phyloP scores from a whole-genome alignment of 106 monocot species.

The Vanilla planifolia region DNA sequence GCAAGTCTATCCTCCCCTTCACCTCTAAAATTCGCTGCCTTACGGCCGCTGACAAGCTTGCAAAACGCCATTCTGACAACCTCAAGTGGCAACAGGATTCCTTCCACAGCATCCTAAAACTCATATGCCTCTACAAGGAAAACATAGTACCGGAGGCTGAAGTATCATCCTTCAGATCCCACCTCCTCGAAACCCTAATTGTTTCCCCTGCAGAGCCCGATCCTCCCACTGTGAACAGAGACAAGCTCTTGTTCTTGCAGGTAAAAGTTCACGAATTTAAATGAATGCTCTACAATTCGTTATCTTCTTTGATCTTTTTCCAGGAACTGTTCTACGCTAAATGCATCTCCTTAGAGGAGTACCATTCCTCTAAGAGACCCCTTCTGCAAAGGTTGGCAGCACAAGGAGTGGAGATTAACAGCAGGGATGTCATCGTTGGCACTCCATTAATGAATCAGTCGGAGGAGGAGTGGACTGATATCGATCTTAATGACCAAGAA shows the following conservation, averaged over 20 bases:
- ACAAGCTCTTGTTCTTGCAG: conserved; percentile 92
- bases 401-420: conserved; percentile 21
- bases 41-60: conserved; percentile 48
- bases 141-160: conserved; percentile 59
- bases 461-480: conserved; percentile 62
- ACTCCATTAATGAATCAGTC: conserved; percentile 2
- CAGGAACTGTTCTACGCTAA: conserved; percentile 80
- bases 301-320: conserved; percentile 4
- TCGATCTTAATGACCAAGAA: conserved; percentile 61
- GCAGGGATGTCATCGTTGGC: conserved; percentile 18
- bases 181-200: conserved; percentile 72
- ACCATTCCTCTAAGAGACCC: conserved; percentile 75
- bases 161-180: conserved; percentile 53
- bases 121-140: conserved; percentile 71
- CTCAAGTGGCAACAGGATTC: conserved; percentile 98
- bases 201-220: conserved; percentile 50
- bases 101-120: conserved; percentile 85
- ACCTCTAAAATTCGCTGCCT: conserved; percentile 45
- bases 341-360: conserved; percentile 72
- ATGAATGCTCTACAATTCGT: background rate
- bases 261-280: conserved; percentile 15
- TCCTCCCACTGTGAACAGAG: conserved; percentile 39
- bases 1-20: conserved; percentile 85
- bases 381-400: conserved; percentile 70
- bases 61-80: conserved; percentile 48